These are phyloP conservation scores for Ceratobasidium sp. DNA, from an alignment of 1,284 basidiomycete genomes.

Conservation along the genomic window DNA sequence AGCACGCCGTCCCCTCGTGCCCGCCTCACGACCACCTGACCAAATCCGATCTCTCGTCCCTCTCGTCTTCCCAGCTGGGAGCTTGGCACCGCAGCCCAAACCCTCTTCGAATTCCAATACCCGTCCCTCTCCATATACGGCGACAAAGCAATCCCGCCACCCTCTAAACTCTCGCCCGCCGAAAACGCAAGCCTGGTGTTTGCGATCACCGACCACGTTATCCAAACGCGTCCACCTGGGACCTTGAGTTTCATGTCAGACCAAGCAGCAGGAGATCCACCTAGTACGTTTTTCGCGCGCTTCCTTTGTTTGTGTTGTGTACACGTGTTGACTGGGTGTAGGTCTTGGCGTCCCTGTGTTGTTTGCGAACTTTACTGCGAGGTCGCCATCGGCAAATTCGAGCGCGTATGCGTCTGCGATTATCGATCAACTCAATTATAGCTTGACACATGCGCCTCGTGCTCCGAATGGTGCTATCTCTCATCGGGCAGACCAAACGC, in stretches of 20 bases:
- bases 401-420: constrained; percentile 74
- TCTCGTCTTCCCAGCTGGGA: constrained; percentile 77
- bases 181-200: constrained; percentile 64
- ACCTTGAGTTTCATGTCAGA: constrained; percentile 53
- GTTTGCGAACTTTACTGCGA: constrained; percentile 79
- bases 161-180: constrained; percentile 54
- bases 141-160: constrained; percentile 55
- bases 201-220: constrained; percentile 65
- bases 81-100: constrained; percentile 76
- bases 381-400: constrained; percentile 63
- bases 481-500: constrained; percentile 72
- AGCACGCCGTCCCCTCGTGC: constrained; percentile 9
- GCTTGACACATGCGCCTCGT: constrained; percentile 72
- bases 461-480: constrained; percentile 83
- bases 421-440: constrained; percentile 73
- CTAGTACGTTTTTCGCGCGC: constrained; percentile 53
- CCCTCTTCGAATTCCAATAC: constrained; percentile 74
- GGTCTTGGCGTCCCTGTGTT: constrained; percentile 63
- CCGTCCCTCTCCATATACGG: constrained; percentile 72
- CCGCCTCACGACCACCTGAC: background rate
- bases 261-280: constrained; percentile 82
- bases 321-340: background rate
- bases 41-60: background rate
- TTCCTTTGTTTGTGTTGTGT: background rate
- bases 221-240: constrained; percentile 53